Evolutionary conservation across 805 yeast genomes (phyloP), one percentile per base, ranked within the genome.

Genomic region (Torulaspora delbrueckii): DNA sequence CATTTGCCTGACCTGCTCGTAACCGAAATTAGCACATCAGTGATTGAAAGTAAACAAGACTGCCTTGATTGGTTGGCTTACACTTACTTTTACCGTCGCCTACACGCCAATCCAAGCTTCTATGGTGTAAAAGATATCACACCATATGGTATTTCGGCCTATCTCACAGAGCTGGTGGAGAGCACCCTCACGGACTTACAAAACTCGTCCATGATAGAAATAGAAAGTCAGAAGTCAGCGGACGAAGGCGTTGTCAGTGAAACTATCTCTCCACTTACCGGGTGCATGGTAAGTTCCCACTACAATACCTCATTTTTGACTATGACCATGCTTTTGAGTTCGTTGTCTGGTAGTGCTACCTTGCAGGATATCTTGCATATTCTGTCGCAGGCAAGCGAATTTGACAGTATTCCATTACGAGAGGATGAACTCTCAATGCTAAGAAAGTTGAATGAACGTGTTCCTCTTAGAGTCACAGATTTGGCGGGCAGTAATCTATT

Each of bases 1-100:
- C 66, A 68, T 44, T 53, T 89, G 10, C 82, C 77, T 48, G 97
- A 93, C 60, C 72, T 77, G 0, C 74, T 91, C 28, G 63, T 86
- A 34, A 76, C 79, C 37, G 98, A 87, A 55, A 81, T 89, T n/a
- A 77, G 85, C 30, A 76, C 81, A 5, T 71, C 78, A 2, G 71
- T 81, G 10, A 75, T 91, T 46, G 74, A 71, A 37, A 72, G 77
- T 6, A 79, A 85, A 58, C 96, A 90, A 56, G 93, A 85, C 54
- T 86, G 95, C 56, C 78, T 93, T 48, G 96, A 91, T 57, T 88
- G 96, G 95, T 59, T 93, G 27, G 85, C 96, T 0, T 86, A 77
- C 60, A 76, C 96, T 0, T 85, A 81, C 55, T 85, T 90, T 58
- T 93, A 87, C 65, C 73, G 95, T 52, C 72, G 98, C 41, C 62